Evolutionary conservation across 352 stramenopile genomes (phyloP), one percentile per base, ranked within the genome.

Genomic region (Saprolegnia diclina): DNA sequence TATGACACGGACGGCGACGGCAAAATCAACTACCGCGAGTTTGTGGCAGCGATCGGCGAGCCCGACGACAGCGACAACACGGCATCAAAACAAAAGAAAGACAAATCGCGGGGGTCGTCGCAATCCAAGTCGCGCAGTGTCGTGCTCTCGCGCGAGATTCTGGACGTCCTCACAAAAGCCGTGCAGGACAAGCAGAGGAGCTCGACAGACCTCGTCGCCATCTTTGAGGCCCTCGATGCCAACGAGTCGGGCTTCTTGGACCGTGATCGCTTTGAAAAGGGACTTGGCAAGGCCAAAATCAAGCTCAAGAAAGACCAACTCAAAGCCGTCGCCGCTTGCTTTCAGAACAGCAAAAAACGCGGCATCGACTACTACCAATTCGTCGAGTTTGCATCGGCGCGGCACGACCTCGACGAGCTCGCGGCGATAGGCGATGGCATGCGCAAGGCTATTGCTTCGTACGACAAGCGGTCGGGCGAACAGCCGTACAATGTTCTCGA

Each of bases 301-400:
- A 66, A 66, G 22, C n/a, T 66, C 24, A 66, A 66, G 44, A 54
- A 18, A 11, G 40, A 66, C 7, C 57, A 66, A 13, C 38, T 55
- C 18, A 66, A 66, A 38, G n/a, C 22, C 5, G 24, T 66, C 16
- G 22, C 32, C 18, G 57, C 37, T 6, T 66, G 57, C 44, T 66
- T 66, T 22, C 16, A 42, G 5, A 35, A 26, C 21, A 40, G 57
- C 57, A 66, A 66, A 48, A 35, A 35, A 35, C 2, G 5, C 29
- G 42, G 42, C 18, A n/a, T 89, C 18, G 79, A 88, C 55, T 90
- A 89, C 48, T 37, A 71, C 0, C 64, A 72, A 3, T 91, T 91
- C 59, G 56, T 81, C 22, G 81, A 91, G 37, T 91, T 89, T 74
- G 79, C 79, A 0, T 87, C 76, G 70, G 89, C 86, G 32, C 78